Conservation (phyloP, 129 eudicot species). For the Lactuca saligna region DNA sequence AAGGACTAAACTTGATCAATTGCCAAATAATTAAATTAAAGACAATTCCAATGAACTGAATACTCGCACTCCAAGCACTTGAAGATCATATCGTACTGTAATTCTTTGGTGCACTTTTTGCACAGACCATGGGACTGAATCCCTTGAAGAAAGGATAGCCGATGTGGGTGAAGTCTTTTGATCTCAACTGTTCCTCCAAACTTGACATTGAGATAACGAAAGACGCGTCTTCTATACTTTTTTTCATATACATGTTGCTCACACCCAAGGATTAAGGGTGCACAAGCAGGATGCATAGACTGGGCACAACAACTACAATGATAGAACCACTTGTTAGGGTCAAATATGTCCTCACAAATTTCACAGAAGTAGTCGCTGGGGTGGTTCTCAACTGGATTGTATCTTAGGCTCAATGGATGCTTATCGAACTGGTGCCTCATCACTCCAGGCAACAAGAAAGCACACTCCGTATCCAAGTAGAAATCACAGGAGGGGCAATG, state of each 20-base stretch:
- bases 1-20: background rate
- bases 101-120: background rate
- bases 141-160: background rate
- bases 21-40: background rate
- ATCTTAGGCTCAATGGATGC: conserved; percentile 8
- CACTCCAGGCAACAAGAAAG: background rate
- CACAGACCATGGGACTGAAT: background rate
- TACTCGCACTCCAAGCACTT: conserved; percentile 8
- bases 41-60: background rate
- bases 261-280: conserved; percentile 1
- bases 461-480: background rate
- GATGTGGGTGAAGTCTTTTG: conserved; percentile 1
- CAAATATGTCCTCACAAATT: conserved; percentile 3
- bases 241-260: background rate
- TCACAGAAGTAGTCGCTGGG: conserved; percentile 15
- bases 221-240: background rate
- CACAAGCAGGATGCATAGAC: conserved; percentile 1
- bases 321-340: conserved; percentile 19
- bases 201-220: background rate
- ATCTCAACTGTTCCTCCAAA: background rate
- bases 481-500: conserved; percentile 3
- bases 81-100: background rate
- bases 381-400: conserved; percentile 7
- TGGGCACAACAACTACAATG: background rate
- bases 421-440: conserved; percentile 11